Evolutionary conservation across 2,329 filamentous ascomycete genomes (phyloP), one percentile per base, ranked within the genome.

Genomic region (Cladosporium sp.): DNA sequence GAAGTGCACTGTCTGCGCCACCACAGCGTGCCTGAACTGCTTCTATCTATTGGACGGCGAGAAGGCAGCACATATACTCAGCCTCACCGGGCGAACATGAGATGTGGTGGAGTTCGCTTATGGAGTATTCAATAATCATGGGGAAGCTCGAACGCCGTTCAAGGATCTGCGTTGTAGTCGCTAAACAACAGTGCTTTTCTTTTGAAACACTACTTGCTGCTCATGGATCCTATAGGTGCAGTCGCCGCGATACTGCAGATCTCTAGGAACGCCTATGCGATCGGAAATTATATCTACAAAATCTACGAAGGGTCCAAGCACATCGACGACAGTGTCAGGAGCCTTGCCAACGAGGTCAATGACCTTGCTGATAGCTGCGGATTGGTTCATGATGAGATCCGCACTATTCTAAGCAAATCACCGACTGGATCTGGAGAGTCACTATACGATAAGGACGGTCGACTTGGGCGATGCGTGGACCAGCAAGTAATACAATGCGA

Each of bases 221-320:
- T 34, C 47, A 50, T 50, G 47, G 47, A 50, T 35, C 47, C 47
- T 6, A 22, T 50, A 37, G 47, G 47, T 5, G 47, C 47, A 32
- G 34, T 32, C 19, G 47, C 47, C 20, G 34, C 32, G 35, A 50
- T 50, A 12, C 22, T 37, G 17, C 47, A 50, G 47, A 50, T 50
- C 32, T 50, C 47, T 6, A 35, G 34, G 20, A 50, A 37, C 47
- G 47, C 47, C 2, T 50, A 37, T 24, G 12, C 12, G 3, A 17
- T 50, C 13, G 28, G 47, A 37, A 35, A 24, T 12, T 50, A 50
- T 20, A 50, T 50, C 20, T 19, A 50, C 28, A 17, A 35, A 19
- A 22, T 50, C 19, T 36, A 36, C 19, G 25, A 50, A 20, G 47
- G 47, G 22, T 19, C 47, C 17, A 50, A 50, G 22, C 8, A 15